Evolutionary conservation across 768 basidiomycete genomes (phyloP), one percentile per base, ranked within the genome.

Genomic region (Rhodosporidiobolus sp.): DNA sequence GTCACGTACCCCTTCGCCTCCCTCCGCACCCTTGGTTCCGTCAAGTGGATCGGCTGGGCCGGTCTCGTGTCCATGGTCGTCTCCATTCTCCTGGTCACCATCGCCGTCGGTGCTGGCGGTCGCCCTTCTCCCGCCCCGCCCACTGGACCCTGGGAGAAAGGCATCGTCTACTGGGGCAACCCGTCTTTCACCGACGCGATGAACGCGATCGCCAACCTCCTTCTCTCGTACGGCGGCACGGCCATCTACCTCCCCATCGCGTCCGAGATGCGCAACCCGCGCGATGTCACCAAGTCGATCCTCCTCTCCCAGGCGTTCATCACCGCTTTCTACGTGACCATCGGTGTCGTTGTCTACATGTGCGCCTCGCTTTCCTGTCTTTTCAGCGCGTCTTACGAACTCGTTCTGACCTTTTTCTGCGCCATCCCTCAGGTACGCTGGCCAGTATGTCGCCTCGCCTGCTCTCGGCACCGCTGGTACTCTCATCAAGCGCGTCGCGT

Each of bases 201-300:
- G 76, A 80, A 79, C 57, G 80, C 80, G n/a, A 70, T 81, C 59
- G 73, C 67, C 34, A 78, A 78, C 56, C 57, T 82, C 60, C 71
- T 81, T 55, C 78, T 81, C 32, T 68, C 73, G 14, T 73, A 62
- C 65, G 74, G 61, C n/a, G 74, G 66, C 28, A 67, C 65, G 11
- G 53, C 67, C 0, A 49, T 49, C 14, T 75, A 65, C 70, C 63
- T 74, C 24, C 70, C 78, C 35, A 71, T 81, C 53, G 77, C 79
- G 46, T 78, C 79, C 16, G 82, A 83, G 75, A 81, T 83, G 81
- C 70, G 70, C 43, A 70, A 79, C 58, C 80, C 78, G 12, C 72
- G 75, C 38, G 8, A 43, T 14, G 7, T 14, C 8, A 43, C 38
- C 38, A 7, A 14, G 8, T 7, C 38, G 7, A 43, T 43, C 38